These are phyloP conservation scores for Alternaria triticina DNA, from an alignment of 2,329 filamentous ascomycete genomes.

Conservation along the genomic window DNA sequence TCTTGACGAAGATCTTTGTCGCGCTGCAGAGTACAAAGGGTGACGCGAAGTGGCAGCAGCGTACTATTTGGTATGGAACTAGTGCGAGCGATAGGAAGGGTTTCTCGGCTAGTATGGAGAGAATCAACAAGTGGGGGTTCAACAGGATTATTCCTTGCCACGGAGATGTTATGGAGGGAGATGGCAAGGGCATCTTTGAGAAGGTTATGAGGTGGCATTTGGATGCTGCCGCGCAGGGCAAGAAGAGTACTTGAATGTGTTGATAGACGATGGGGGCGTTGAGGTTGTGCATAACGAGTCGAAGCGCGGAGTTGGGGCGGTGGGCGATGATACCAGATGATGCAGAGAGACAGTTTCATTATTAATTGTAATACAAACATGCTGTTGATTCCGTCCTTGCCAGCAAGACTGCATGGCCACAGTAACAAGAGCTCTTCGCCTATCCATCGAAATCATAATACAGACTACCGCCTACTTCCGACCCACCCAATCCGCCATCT, in stretches of 20 bases:
- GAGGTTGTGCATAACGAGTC: no score
- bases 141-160: slow-evolving; percentile 88
- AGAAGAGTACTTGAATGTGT: background rate
- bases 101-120: slow-evolving; percentile 72
- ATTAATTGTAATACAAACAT: no score
- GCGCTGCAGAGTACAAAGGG: slow-evolving; percentile 67
- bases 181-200: slow-evolving; percentile 75
- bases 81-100: slow-evolving; percentile 67
- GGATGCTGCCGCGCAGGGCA: slow-evolving; percentile 37
- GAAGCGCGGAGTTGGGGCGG: background rate
- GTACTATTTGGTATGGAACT: slow-evolving; percentile 80
- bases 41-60: slow-evolving; percentile 70
- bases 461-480: background rate
- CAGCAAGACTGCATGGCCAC: background rate
- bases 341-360: no score
- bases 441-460: background rate
- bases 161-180: slow-evolving; percentile 81
- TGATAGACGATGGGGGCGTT: background rate
- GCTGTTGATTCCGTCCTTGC: no score
- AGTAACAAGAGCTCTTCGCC: background rate
- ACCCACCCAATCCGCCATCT: background rate
- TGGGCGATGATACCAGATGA: background rate
- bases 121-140: slow-evolving; percentile 83
- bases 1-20: slow-evolving; percentile 64
- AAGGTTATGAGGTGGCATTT: slow-evolving; percentile 87